Evolutionary conservation across 2,329 filamentous ascomycete species (phyloP).

Genomic region (Cytospora piceicola): DNA sequence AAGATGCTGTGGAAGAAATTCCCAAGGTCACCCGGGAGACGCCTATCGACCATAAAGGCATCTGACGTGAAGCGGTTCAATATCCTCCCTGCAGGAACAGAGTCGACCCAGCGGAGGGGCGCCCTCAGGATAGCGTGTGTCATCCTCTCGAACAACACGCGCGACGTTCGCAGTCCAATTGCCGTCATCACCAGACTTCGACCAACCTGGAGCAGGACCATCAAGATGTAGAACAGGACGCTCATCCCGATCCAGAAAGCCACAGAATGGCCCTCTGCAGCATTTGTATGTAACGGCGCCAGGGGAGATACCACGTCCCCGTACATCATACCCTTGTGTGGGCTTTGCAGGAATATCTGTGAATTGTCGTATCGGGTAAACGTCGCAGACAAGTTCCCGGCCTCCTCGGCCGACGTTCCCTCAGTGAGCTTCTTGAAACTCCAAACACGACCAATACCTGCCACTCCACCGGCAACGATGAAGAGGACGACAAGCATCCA

Average conservation of each 20-base stretch:
- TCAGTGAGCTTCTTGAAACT: conserved; percentile 42
- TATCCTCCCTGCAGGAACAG: conserved; percentile 46
- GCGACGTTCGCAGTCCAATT: conserved; percentile 39
- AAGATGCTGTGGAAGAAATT: conserved; percentile 38
- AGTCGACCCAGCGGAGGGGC: conserved; percentile 47
- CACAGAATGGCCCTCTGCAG: conserved; percentile 27
- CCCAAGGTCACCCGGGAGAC: conserved; percentile 38
- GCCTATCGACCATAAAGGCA: conserved; percentile 44
- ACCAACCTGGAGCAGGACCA: conserved; percentile 32
- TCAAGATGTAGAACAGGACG: conserved; percentile 38
- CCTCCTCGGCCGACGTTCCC: conserved; percentile 33
- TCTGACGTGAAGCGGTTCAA: conserved; percentile 49
- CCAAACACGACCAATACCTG: conserved; percentile 39
- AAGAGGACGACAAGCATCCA: conserved; percentile 38
- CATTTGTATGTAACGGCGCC: conserved; percentile 9
- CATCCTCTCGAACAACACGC: conserved; percentile 41
- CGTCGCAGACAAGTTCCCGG: conserved; percentile 25
- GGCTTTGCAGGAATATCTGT: conserved; percentile 28
- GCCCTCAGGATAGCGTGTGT: conserved; percentile 44
- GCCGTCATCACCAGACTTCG: conserved; percentile 37
- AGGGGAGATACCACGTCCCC: conserved; percentile 25
- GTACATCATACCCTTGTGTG: conserved; percentile 20
- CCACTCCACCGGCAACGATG: conserved; percentile 32
- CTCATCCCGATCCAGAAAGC: conserved; percentile 39
- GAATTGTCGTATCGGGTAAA: conserved; percentile 19